Evolutionary conservation across 805 yeast genomes (phyloP).

Genomic region (Wickerhamomyces subpelliculosus): DNA sequence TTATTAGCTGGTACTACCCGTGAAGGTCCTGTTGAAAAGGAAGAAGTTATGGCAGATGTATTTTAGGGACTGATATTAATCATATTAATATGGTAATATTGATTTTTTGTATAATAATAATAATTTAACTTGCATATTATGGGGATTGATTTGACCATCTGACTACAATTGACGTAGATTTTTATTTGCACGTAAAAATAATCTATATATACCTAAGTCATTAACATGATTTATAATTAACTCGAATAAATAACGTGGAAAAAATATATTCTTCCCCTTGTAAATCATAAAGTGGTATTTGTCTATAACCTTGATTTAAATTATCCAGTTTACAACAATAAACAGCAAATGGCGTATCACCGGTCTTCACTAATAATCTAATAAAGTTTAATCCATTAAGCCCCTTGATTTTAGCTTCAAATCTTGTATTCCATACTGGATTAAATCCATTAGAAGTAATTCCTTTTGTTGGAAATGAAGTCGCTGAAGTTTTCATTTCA

Average conservation of each 20-base stretch:
- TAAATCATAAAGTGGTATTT: constrained; percentile 65
- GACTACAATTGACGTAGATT: too few relatives aligned
- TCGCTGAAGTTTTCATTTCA: constrained; percentile 1
- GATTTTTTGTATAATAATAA: too few relatives aligned
- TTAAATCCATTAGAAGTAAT: constrained; percentile 75
- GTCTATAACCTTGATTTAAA: constrained; percentile 74
- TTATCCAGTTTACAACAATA: constrained; percentile 54
- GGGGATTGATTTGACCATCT: too few relatives aligned
- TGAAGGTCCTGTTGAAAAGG: constrained; percentile 26
- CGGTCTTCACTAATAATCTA: constrained; percentile 43
- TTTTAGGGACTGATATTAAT: too few relatives aligned
- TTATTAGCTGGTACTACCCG: constrained; percentile 79
- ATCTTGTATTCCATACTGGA: constrained; percentile 69
- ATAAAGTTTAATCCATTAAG: constrained; percentile 47
- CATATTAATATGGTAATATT: too few relatives aligned
- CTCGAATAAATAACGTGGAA: constrained; percentile 43
- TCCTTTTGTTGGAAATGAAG: constrained; percentile 15
- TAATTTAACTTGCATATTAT: too few relatives aligned
- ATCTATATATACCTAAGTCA: too few relatives aligned
- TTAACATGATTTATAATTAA: constrained; percentile 10
- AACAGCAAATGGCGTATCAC: constrained; percentile 44
- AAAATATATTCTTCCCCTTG: constrained; percentile 75
- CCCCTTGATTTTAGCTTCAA: constrained; percentile 34
- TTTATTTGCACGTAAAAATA: too few relatives aligned
- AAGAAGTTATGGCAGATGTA: constrained; percentile 26